Evolutionary conservation across 1,139 yeast genomes (phyloP).

Genomic region (Hanseniaspora gamundiae): DNA sequence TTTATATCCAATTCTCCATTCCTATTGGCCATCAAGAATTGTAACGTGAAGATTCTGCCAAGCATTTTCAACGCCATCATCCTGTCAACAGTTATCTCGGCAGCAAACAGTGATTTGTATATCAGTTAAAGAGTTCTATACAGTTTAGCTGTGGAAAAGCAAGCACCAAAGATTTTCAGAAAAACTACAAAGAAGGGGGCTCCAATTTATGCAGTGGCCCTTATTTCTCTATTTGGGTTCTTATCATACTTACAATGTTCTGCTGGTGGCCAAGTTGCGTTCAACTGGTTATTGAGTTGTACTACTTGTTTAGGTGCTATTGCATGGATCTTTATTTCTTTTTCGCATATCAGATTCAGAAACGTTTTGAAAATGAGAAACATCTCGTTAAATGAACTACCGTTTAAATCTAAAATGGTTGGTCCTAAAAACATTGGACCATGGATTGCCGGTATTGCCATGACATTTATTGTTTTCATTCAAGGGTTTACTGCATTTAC

Average conservation of each 20-base stretch:
- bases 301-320: conserved; percentile 67
- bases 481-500: conserved; percentile 51
- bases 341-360: conserved; percentile 60
- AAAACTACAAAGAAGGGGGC: conserved; percentile 51
- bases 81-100: conserved; percentile 55
- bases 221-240: conserved; percentile 50
- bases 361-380: conserved; percentile 44
- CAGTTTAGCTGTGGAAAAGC: conserved; percentile 41
- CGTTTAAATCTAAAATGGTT: conserved; percentile 57
- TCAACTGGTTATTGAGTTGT: conserved; percentile 74
- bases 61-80: conserved; percentile 69
- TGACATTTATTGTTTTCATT: conserved; percentile 44
- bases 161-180: conserved; percentile 47
- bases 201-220: conserved; percentile 47
- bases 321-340: conserved; percentile 59
- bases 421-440: conserved; percentile 41
- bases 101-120: conserved; percentile 73
- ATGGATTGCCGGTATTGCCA: conserved; percentile 38
- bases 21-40: conserved; percentile 48
- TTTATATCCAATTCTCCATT: conserved; percentile 65
- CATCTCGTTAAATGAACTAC: conserved; percentile 51
- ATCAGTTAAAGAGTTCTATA: conserved; percentile 64
- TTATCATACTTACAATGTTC: conserved; percentile 60
- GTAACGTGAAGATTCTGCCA: conserved; percentile 59
- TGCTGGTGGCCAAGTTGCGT: conserved; percentile 51